Base-by-base conservation (phyloP, 2,329 filamentous ascomycete genomes). In the Camptophora hylomeconis region DNA sequence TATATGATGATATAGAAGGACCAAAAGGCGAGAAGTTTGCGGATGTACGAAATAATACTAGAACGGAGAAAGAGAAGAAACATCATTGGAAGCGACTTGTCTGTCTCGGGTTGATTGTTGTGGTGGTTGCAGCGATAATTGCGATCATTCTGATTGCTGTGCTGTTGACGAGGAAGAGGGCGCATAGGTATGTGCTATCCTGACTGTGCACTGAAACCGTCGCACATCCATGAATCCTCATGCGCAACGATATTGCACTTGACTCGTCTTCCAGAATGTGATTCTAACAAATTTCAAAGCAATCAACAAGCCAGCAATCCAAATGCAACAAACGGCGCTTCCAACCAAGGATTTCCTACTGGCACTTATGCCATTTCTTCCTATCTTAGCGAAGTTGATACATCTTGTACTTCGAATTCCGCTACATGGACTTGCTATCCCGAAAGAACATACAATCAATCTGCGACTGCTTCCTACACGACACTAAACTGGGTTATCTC, bases 401-500 rank as follows among this genome's bases (percentile, higher is more conserved):
- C 68, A 5, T 58, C 58, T 26, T 80, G 76, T 51, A 74, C 71
- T 1, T 61, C 66, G 9, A 64, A 69, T 40, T 39, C 65, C 0
- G 52, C 58, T 4, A 71, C 71, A 1, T 80, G 74, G 70, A 58
- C 58, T 31, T 80, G 75, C 56, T 69, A 64, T 36, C 72, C 74
- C 1, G 68, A 65, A 44, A 54, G 51, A 3, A 58, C 59, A 17
- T 73, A 69, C 51, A 4, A 24, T 25, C 40, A 53, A 10, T 50
- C 57, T 9, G 45, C 47, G 7, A 48, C 56, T 3, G 53, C 57
- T 12, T 53, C 54, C 3, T 47, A 60, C 4, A 58, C 67, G 0
- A 67, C 61, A 5, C 76, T 78, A 49, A 62, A 68, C 46, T 80
- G 73, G 74, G 58, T 67, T 33, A 72, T 80, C 33, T 50, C 51